Percentiles rank a stretch among this genome's conserved stretches.
Conservation (phyloP, 768 basidiomycete species). For the Tremella yokohamensis region DNA sequence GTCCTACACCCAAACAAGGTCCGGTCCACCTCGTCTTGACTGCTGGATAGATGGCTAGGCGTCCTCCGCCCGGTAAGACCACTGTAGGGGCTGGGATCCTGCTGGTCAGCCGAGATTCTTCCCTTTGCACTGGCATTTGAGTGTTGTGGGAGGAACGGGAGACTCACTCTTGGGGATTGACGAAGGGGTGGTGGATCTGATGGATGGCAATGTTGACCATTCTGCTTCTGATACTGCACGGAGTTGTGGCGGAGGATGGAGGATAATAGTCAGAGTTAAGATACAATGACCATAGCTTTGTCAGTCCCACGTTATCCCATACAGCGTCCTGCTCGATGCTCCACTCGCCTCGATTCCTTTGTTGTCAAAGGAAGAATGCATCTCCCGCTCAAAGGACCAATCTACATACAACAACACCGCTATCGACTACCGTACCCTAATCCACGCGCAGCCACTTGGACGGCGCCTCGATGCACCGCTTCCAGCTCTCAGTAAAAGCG, state of each 20-base stretch:
- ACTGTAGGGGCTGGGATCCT: constrained; percentile 41
- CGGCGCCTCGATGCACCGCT: constrained; percentile 41
- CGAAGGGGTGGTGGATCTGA: constrained; percentile 41
- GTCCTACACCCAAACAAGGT: constrained; percentile 35
- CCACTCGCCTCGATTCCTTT: too few relatives aligned
- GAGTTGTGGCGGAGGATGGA: too few relatives aligned
- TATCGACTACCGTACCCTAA: too few relatives aligned
- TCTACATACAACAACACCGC: too few relatives aligned
- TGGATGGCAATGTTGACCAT: constrained; percentile 35
- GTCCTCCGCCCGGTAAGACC: constrained; percentile 38
- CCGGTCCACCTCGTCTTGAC: constrained; percentile 41
- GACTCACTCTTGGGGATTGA: constrained; percentile 42
- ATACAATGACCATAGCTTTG: too few relatives aligned
- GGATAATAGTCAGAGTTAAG: too few relatives aligned
- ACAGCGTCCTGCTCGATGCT: too few relatives aligned
- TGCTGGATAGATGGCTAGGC: constrained; percentile 39
- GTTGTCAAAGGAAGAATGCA: too few relatives aligned
- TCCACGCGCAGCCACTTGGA: constrained; percentile 38
- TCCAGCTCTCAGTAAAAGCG: constrained; percentile 47
- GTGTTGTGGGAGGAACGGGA: background rate
- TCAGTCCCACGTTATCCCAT: too few relatives aligned
- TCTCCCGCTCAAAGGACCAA: too few relatives aligned
- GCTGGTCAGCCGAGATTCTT: background rate
- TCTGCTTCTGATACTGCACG: too few relatives aligned
- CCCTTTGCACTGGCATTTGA: background rate